A percentile compares a stretch with the other conserved stretches of the same genome.
Evolutionary conservation across 352 stramenopile species (phyloP).

Genomic region (Globisporangium irregulare): DNA sequence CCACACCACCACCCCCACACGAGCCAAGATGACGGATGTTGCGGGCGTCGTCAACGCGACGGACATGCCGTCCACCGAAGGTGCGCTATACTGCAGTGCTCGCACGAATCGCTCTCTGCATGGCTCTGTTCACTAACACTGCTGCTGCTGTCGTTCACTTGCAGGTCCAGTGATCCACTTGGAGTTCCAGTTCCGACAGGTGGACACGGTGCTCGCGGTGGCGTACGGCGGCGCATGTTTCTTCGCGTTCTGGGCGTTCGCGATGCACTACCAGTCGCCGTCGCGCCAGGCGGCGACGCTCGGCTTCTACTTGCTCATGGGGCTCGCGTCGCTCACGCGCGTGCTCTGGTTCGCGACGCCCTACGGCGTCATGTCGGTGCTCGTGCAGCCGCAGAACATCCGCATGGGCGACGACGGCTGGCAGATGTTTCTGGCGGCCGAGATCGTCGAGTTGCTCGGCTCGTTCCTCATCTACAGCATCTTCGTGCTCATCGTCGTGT

Average conservation of each 20-base stretch:
- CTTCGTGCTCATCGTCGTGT: constrained; percentile 97
- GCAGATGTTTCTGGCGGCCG: constrained; percentile 71
- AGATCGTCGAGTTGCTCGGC: constrained; percentile 88
- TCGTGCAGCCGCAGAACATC: constrained; percentile 53
- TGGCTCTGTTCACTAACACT: background rate
- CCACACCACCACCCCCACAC: background rate
- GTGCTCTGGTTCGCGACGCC: constrained; percentile 74
- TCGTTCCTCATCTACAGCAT: constrained; percentile 95
- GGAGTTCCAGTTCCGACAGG: constrained; percentile 77
- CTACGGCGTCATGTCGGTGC: constrained; percentile 67
- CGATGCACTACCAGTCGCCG: constrained; percentile 60
- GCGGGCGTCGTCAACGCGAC: background rate
- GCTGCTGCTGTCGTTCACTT: background rate
- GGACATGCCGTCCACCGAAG: constrained; percentile 14
- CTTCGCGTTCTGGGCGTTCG: constrained; percentile 79
- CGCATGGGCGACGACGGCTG: constrained; percentile 66
- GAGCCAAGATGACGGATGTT: background rate
- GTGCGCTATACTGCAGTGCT: background rate
- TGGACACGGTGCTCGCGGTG: constrained; percentile 73
- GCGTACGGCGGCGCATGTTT: constrained; percentile 75
- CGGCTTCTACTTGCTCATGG: constrained; percentile 83
- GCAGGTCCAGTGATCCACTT: constrained; percentile 61
- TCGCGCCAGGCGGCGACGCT: constrained; percentile 62
- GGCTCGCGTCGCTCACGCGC: constrained; percentile 55
- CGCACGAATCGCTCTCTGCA: background rate